These are phyloP conservation scores for Fusarium austroafricanum DNA, from an alignment of 2,329 filamentous ascomycete species.

Conservation along the genomic window DNA sequence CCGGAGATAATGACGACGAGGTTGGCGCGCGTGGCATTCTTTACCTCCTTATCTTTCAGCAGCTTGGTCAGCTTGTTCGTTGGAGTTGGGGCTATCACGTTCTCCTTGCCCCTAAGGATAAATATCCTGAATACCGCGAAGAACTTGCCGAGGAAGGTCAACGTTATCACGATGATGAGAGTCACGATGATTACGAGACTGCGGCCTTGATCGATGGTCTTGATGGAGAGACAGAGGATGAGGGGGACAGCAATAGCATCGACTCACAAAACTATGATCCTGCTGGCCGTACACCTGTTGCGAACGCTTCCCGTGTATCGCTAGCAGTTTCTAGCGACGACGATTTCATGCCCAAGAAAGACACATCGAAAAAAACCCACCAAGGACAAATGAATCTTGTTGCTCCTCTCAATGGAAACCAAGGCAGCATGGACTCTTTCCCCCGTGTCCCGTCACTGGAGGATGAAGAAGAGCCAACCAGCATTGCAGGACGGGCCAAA, in stretches of 20 bases:
- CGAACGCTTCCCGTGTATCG: conserved; percentile 61
- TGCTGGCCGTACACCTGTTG: conserved; percentile 67
- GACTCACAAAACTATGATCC: conserved; percentile 65
- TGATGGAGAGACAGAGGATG: conserved; percentile 54
- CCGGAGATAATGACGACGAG: conserved; percentile 93
- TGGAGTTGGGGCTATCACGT: conserved; percentile 99
- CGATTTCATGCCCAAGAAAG: conserved; percentile 50
- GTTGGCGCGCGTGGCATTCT: conserved; percentile 93
- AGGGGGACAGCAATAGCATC: conserved; percentile 51
- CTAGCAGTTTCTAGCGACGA: conserved; percentile 63
- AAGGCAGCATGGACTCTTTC: conserved; percentile 71
- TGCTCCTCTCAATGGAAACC: conserved; percentile 46
- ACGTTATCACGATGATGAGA: conserved; percentile 64
- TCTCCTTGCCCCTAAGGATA: conserved; percentile 84
- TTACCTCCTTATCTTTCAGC: conserved; percentile 97
- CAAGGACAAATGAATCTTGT: conserved; percentile 44
- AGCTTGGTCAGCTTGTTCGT: conserved; percentile 91
- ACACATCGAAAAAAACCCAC: conserved; percentile 39
- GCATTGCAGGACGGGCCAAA: conserved; percentile 54
- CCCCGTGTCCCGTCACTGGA: conserved; percentile 63
- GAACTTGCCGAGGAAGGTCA: conserved; percentile 68
- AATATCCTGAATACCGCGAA: conserved; percentile 73
- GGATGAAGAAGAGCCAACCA: conserved; percentile 54
- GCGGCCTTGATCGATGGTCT: conserved; percentile 56
- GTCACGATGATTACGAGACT: conserved; percentile 57